phyloP scores from a whole-genome alignment of 208 protist species.

The Leishmania guyanensis region DNA sequence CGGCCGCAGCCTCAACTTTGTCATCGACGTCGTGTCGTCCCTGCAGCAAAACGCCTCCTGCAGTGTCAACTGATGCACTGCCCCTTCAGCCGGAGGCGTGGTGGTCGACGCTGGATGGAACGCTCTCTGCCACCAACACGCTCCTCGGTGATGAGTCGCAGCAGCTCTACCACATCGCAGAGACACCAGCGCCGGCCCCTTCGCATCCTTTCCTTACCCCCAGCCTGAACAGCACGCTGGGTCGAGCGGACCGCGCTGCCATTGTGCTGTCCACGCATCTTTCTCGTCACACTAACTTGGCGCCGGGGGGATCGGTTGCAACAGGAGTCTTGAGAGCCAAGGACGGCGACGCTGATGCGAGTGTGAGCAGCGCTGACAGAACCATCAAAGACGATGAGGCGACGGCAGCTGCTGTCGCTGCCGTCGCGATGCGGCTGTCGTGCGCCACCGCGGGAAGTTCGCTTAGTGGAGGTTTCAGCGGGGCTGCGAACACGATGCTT shows the following conservation, averaged over 20 bases:
- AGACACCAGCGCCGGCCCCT: neutral
- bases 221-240: slow-evolving; percentile 54
- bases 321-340: neutral
- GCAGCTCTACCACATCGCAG: neutral
- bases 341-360: neutral
- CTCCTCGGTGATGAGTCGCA: neutral
- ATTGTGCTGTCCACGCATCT: slow-evolving; percentile 39
- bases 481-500: slow-evolving; percentile 9
- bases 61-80: neutral
- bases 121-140: slow-evolving; percentile 16
- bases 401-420: slow-evolving; percentile 2
- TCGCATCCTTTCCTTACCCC: neutral
- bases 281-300: neutral
- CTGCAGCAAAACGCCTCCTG: neutral
- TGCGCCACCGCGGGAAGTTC: neutral
- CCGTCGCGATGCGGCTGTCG: slow-evolving; percentile 12
- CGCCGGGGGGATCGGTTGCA: neutral
- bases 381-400: neutral
- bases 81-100: slow-evolving; percentile 14
- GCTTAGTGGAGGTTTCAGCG: neutral
- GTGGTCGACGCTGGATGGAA: slow-evolving; percentile 38
- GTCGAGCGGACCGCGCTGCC: slow-evolving; percentile 42
- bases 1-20: neutral
- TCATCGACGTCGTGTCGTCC: neutral
- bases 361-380: neutral